Evolutionary conservation across 2,329 filamentous ascomycete genomes (phyloP), one percentile per base, ranked within the genome.

Genomic region (Tolypocladium ovalisporum): DNA sequence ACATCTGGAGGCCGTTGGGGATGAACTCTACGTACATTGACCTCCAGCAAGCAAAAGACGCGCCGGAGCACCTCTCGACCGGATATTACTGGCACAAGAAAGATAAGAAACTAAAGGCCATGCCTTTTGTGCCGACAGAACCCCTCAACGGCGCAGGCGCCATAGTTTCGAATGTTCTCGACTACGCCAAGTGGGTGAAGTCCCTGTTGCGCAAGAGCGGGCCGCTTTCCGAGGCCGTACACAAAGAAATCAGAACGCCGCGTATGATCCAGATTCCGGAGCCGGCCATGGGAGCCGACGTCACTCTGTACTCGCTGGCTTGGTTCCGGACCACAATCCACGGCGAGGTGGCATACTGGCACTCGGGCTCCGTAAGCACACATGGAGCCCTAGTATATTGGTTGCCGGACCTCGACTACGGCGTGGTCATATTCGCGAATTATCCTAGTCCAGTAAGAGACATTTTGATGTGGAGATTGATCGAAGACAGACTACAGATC

Each of bases 161-260:
- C 35, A 65, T 75, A 54, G 67, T 82, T 24, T 77, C 75, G 29
- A 79, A 73, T 51, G 77, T 78, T 2, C 56, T 70, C 15, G 80
- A 83, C 67, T 82, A 79, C 63, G 64, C 72, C 3, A 75, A 74
- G 62, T 85, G 80, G 81, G 62, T 82, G 4, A 68, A 69, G 37
- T 77, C 75, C 24, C 68, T 82, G 29, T 66, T 84, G 34, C 63
- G 71, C 12, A 51, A 65, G 55, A 39, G 54, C 0, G 56, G 39
- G 8, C 67, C 67, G 2, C 62, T 71, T 9, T 67, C 67, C 1
- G 34, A 61, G 12, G 60, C 53, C 0, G 64, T 63, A 3, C 68
- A 71, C 55, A 39, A 58, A 9, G 68, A 71, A 19, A 64, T 75
- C 19, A 64, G 64, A 36, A 66, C 47, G 15, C 67, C 71, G 5